Evolutionary conservation across 139 green algal species (phyloP).

Genomic region (Picochlorum sp.): DNA sequence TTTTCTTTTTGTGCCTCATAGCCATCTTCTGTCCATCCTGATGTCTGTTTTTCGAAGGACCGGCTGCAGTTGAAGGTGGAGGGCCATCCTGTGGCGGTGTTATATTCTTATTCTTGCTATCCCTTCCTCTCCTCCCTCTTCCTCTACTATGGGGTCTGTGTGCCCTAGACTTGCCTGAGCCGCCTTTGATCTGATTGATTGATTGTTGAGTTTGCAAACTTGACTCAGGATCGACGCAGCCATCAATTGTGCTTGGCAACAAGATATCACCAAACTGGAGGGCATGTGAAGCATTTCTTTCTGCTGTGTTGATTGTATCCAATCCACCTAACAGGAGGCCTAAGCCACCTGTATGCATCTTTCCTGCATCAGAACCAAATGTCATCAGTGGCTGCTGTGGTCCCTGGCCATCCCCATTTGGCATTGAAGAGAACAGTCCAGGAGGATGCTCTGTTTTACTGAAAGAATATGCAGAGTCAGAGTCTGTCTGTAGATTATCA

Average conservation of each 20-base stretch:
- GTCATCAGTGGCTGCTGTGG: not conserved
- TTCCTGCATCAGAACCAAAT: not conserved
- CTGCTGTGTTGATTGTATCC: not conserved
- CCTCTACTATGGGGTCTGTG: not conserved
- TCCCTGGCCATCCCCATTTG: not conserved
- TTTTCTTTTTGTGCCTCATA: no score
- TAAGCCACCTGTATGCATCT: not conserved
- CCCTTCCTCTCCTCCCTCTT: not conserved
- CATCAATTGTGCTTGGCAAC: slow-evolving; percentile 29
- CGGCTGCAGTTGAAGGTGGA: not conserved
- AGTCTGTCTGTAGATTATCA: no score
- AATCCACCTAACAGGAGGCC: not conserved
- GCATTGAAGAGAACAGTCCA: slow-evolving; percentile 5
- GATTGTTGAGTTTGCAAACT: not conserved
- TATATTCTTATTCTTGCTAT: not conserved
- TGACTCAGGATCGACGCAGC: slow-evolving; percentile 17
- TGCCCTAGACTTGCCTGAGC: not conserved
- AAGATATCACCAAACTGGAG: slow-evolving; percentile 11
- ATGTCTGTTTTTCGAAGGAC: not conserved
- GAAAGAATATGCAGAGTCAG: not conserved
- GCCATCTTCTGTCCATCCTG: no score
- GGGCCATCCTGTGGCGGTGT: not conserved
- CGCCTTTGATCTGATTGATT: not conserved
- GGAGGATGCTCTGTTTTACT: not conserved
- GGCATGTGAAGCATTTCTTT: not conserved